Evolutionary conservation across 2,329 filamentous ascomycete species (phyloP).

Genomic region (Beauveria rudraprayagi): DNA sequence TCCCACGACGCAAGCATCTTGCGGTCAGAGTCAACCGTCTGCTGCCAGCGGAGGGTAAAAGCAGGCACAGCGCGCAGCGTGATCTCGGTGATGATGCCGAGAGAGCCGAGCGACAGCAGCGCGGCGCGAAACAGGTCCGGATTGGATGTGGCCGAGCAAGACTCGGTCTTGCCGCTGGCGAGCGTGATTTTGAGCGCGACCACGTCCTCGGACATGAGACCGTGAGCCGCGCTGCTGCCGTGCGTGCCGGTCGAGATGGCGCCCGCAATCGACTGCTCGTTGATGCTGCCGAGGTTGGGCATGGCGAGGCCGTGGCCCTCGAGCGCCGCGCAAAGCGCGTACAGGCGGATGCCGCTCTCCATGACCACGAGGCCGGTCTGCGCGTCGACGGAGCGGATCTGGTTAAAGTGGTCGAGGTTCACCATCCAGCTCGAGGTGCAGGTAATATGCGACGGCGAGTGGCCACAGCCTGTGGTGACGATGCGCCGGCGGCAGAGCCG

Average conservation of each 20-base stretch:
- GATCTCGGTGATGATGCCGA: conserved; percentile 86
- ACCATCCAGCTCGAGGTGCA: conserved; percentile 92
- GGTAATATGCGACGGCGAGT: conserved; percentile 87
- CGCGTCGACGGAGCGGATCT: conserved; percentile 61
- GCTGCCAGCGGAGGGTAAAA: conserved; percentile 81
- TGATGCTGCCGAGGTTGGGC: conserved; percentile 90
- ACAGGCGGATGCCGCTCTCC: conserved; percentile 81
- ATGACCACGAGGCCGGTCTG: conserved; percentile 62
- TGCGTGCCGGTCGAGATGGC: conserved; percentile 92
- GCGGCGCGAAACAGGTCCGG: conserved; percentile 80
- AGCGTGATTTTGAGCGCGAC: conserved; percentile 70
- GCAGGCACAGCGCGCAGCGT: conserved; percentile 73
- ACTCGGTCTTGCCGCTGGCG: conserved; percentile 65
- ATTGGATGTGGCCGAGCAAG: conserved; percentile 62
- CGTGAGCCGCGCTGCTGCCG: conserved; percentile 77
- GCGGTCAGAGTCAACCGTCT: conserved; percentile 64
- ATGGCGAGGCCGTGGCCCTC: conserved; percentile 72
- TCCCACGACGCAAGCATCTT: conserved; percentile 66
- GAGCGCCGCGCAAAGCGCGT: conserved; percentile 63
- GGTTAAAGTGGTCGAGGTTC: conserved; percentile 78
- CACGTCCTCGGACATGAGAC: conserved; percentile 74
- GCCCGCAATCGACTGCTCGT: conserved; percentile 86
- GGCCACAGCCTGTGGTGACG: conserved; percentile 79
- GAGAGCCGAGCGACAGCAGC: conserved; percentile 75
- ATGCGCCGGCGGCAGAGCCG: conserved; percentile 72